Conservation (phyloP, 139 green algal species). For the Volvox reticuliferus region DNA sequence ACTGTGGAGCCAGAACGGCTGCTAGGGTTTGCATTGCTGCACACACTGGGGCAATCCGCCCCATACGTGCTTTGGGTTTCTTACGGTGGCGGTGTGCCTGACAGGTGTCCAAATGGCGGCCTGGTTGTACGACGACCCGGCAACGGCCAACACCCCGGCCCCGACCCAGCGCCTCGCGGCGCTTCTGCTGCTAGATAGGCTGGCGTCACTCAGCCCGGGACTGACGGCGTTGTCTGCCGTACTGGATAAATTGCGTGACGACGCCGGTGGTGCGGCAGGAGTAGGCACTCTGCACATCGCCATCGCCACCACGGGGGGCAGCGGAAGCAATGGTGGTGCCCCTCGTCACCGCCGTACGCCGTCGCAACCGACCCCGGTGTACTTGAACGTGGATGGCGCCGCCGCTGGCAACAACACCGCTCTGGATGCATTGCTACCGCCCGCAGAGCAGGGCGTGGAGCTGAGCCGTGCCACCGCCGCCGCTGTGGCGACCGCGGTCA, state of each 20-base stretch:
- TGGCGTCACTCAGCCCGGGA: not conserved
- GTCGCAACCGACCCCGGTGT: not conserved
- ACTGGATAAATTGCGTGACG: not conserved
- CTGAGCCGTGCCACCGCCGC: slow-evolving; percentile 22
- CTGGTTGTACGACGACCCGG: slow-evolving; percentile 63
- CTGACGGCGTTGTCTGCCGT: slow-evolving; percentile 3
- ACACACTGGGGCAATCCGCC: too few species aligned
- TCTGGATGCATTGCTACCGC: slow-evolving; percentile 24
- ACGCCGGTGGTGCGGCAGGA: slow-evolving; percentile 9
- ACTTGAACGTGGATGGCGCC: not conserved
- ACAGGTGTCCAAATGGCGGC: slow-evolving; percentile 51
- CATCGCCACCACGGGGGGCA: not conserved
- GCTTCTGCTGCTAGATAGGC: slow-evolving; percentile 40
- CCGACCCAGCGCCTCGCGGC: slow-evolving; percentile 34
- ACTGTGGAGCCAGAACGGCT: too few species aligned
- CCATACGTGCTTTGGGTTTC: not conserved
- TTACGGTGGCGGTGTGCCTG: not conserved
- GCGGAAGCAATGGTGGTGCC: not conserved
- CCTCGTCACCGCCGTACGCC: slow-evolving; percentile 24
- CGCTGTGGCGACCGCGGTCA: not conserved
- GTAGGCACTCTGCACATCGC: slow-evolving; percentile 32
- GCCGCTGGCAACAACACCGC: not conserved
- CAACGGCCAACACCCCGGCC: slow-evolving; percentile 36
- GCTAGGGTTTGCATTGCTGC: too few species aligned
- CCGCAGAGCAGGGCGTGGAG: slow-evolving; percentile 29